Evolutionary conservation across 2,329 filamentous ascomycete species (phyloP).

Genomic region (Nigrograna mackinnonii): DNA sequence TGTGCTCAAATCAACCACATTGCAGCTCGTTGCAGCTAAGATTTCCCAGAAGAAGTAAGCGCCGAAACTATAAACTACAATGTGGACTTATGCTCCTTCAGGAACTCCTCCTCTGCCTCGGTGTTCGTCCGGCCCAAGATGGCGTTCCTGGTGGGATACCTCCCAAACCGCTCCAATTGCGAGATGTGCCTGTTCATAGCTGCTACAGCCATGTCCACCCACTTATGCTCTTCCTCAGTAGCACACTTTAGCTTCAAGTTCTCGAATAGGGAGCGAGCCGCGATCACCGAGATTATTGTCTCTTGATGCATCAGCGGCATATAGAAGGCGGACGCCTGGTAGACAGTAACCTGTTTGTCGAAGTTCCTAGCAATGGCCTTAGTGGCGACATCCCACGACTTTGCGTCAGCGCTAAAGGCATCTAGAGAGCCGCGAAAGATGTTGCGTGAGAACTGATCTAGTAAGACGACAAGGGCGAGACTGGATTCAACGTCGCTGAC

Average conservation of each 20-base stretch:
- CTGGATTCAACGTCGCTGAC: conserved; percentile 6
- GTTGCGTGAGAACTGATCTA: conserved; percentile 17
- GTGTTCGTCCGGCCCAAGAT: conserved; percentile 11
- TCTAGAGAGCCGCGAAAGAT: conserved; percentile 14
- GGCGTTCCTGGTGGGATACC: conserved; percentile 14
- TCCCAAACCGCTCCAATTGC: conserved; percentile 13
- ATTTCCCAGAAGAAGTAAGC: too few relatives aligned
- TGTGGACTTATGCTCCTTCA: conserved; percentile 5
- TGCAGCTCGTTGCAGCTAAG: too few relatives aligned
- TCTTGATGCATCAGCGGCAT: conserved; percentile 16
- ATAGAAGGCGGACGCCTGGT: conserved; percentile 15
- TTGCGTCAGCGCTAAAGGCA: conserved; percentile 12
- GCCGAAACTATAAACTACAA: too few relatives aligned
- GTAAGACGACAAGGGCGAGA: conserved; percentile 12
- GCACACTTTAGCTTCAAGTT: conserved; percentile 11
- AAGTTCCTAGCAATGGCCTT: conserved; percentile 15
- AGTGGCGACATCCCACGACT: conserved; percentile 8
- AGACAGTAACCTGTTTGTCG: conserved; percentile 14
- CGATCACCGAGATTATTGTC: conserved; percentile 12
- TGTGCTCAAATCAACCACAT: too few relatives aligned
- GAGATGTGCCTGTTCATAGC: conserved; percentile 9
- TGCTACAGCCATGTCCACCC: conserved; percentile 10
- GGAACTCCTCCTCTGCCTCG: conserved; percentile 4
- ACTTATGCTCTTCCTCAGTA: conserved; percentile 13
- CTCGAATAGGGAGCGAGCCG: conserved; percentile 13